A percentile compares a stretch with the other conserved stretches of the same genome.
Conservation (phyloP, 768 basidiomycete genomes). For the Russula sp. region DNA sequence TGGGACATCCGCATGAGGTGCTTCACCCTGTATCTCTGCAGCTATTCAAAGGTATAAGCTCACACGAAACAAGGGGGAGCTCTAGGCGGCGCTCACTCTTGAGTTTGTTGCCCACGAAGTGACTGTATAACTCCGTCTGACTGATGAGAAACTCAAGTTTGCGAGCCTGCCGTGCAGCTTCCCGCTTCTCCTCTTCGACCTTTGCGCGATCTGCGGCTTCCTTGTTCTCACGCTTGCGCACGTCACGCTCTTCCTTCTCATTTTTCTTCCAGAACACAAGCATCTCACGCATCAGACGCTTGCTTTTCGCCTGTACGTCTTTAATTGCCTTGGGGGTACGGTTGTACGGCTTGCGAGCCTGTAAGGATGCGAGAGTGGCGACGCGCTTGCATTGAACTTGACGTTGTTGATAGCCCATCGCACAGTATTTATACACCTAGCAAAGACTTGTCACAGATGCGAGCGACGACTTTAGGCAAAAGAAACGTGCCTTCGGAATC, state of each 20-base stretch:
- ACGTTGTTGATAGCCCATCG: conserved; percentile 57
- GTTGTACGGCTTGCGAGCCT: conserved; percentile 70
- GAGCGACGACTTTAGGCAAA: neutral
- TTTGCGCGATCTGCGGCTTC: conserved; percentile 85
- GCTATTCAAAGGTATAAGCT: conserved; percentile 40
- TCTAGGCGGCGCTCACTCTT: conserved; percentile 53
- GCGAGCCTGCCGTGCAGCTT: conserved; percentile 87
- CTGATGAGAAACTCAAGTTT: conserved; percentile 98
- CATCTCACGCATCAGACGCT: conserved; percentile 92
- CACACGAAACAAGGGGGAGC: conserved; percentile 2
- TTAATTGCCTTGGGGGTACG: conserved; percentile 74
- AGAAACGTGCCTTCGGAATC: conserved; percentile 61
- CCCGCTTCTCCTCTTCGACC: conserved; percentile 88
- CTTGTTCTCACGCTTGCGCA: conserved; percentile 89
- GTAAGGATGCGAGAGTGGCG: conserved; percentile 64
- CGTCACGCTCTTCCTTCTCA: conserved; percentile 92
- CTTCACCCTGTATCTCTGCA: conserved; percentile 66
- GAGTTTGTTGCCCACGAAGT: conserved; percentile 97
- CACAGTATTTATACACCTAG: conserved; percentile 78
- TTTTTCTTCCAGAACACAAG: conserved; percentile 97
- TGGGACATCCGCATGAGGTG: conserved; percentile 40
- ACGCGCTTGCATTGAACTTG: conserved; percentile 70
- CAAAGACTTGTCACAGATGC: neutral
- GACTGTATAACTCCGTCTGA: conserved; percentile 96
- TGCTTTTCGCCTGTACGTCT: conserved; percentile 78